phyloP scores from a whole-genome alignment of 2,329 filamentous ascomycete species.

The Cephalotrichum gorgonifer region DNA sequence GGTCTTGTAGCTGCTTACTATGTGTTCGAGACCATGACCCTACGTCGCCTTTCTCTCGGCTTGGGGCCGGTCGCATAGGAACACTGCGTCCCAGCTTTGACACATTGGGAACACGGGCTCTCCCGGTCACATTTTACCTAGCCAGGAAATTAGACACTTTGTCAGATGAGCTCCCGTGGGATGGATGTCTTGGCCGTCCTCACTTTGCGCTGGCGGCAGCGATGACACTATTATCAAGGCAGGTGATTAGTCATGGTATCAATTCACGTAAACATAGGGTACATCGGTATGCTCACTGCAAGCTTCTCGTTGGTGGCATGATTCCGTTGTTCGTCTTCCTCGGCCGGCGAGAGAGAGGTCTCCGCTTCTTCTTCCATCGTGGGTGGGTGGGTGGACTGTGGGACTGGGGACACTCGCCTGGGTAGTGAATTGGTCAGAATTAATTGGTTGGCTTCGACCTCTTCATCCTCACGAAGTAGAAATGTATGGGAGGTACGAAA shows the following conservation, averaged over 20 bases:
- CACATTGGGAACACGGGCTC: conserved; percentile 23
- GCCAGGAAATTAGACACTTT: neutral
- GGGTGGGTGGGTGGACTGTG: too few species aligned
- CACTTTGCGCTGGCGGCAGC: conserved; percentile 2
- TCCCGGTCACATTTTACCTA: conserved; percentile 27
- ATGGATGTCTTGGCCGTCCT: neutral
- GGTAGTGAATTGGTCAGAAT: too few species aligned
- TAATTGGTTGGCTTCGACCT: too few species aligned
- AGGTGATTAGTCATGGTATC: neutral
- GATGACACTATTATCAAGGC: conserved; percentile 1
- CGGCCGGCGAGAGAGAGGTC: too few species aligned
- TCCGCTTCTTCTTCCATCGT: too few species aligned
- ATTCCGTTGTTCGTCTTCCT: neutral
- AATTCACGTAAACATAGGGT: neutral
- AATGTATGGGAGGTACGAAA: too few species aligned
- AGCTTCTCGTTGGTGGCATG: neutral
- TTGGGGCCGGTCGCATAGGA: conserved; percentile 15
- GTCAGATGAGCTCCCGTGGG: neutral
- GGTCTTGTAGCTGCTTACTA: conserved; percentile 7
- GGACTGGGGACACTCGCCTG: too few species aligned
- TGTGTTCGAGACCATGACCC: conserved; percentile 10
- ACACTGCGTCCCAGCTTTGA: conserved; percentile 24
- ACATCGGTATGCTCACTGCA: conserved; percentile 1
- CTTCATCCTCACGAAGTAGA: too few species aligned
- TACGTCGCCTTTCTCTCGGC: conserved; percentile 8